phyloP scores from a whole-genome alignment of 1,284 basidiomycete species.

The Boletus mariae region DNA sequence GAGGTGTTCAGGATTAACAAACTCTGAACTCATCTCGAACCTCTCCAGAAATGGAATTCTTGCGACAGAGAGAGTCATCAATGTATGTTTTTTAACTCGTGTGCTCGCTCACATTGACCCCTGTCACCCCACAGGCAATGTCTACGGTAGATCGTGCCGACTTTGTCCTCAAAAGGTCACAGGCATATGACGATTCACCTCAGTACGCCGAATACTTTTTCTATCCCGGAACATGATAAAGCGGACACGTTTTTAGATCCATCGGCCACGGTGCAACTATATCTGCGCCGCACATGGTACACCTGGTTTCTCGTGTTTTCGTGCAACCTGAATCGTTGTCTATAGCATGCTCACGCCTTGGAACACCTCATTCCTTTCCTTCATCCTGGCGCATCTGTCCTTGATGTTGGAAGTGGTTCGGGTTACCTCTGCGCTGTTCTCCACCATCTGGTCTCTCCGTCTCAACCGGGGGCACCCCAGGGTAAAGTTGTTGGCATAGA shows the following conservation, averaged over 20 bases:
- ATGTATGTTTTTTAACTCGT: slow-evolving; percentile 33
- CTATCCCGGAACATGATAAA: not conserved
- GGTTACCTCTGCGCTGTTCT: slow-evolving; percentile 79
- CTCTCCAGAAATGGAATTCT: slow-evolving; percentile 56
- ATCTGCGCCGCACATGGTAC: slow-evolving; percentile 87
- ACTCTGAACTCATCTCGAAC: slow-evolving; percentile 71
- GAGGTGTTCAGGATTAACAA: slow-evolving; percentile 67
- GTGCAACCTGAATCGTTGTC: not conserved
- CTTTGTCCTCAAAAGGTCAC: slow-evolving; percentile 53
- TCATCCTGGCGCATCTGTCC: slow-evolving; percentile 64
- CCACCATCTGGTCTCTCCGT: slow-evolving; percentile 59
- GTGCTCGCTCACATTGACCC: not conserved
- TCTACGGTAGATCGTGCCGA: slow-evolving; percentile 66
- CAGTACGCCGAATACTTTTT: slow-evolving; percentile 42
- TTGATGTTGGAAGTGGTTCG: slow-evolving; percentile 81
- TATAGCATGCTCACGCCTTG: slow-evolving; percentile 77
- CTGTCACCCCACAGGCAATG: slow-evolving; percentile 56
- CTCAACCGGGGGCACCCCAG: slow-evolving; percentile 31
- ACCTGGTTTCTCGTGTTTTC: slow-evolving; percentile 1
- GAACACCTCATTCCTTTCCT: slow-evolving; percentile 73
- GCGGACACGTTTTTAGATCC: slow-evolving; percentile 38
- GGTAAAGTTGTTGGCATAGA: slow-evolving; percentile 89
- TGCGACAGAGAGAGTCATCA: slow-evolving; percentile 45
- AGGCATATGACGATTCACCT: slow-evolving; percentile 79
- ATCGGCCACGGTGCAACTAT: slow-evolving; percentile 85